A percentile compares a stretch with the other conserved stretches of the same genome.
Conservation (phyloP, 805 yeast genomes). For the Candida railenensis region DNA sequence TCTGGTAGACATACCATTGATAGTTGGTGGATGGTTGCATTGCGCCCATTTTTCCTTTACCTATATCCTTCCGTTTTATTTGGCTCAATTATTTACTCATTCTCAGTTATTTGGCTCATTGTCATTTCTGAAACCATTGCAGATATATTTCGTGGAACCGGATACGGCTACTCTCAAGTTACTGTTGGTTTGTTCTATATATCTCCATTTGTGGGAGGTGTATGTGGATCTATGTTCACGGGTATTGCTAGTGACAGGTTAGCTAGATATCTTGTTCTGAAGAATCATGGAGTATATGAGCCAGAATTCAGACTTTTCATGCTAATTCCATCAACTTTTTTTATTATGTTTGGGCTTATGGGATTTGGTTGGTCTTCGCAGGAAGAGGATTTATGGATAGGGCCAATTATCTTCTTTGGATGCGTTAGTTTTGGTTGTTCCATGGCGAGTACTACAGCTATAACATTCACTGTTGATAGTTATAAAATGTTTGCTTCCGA, state of each 20-base stretch:
- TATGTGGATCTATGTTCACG: constrained; percentile 53
- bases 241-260: constrained; percentile 51
- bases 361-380: constrained; percentile 64
- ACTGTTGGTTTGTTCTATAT: constrained; percentile 54
- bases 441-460: constrained; percentile 59
- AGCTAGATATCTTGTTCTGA: constrained; percentile 42
- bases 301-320: constrained; percentile 60
- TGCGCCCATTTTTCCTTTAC: constrained; percentile 52
- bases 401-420: constrained; percentile 56
- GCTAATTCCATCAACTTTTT: constrained; percentile 47
- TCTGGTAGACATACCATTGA: constrained; percentile 52
- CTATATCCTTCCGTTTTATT: constrained; percentile 52
- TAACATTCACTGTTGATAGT: constrained; percentile 58
- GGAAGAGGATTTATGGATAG: constrained; percentile 50
- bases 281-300: constrained; percentile 56
- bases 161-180: constrained; percentile 45
- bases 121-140: constrained; percentile 58
- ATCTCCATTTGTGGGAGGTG: constrained; percentile 58
- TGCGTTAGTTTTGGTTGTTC: constrained; percentile 60
- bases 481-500: constrained; percentile 59
- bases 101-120: constrained; percentile 65
- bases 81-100: constrained; percentile 50
- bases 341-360: constrained; percentile 51
- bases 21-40: constrained; percentile 53
- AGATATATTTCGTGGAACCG: constrained; percentile 43